Percentiles rank a stretch among this genome's conserved stretches.
These are phyloP conservation scores for Fereydounia khargensis DNA, from an alignment of 1,284 basidiomycete genomes.

Conservation along the genomic window DNA sequence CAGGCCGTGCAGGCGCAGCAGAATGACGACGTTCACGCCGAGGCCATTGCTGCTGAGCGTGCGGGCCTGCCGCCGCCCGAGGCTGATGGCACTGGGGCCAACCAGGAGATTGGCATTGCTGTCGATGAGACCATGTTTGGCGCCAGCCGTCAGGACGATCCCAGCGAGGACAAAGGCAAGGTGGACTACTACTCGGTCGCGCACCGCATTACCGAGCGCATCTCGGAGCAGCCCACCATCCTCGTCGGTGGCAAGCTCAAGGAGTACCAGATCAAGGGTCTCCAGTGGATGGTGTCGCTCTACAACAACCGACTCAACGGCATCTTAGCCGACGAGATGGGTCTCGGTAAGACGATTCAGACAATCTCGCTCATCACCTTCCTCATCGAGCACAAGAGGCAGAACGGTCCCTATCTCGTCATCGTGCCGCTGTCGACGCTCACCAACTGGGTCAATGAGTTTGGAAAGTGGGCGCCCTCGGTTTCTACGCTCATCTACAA, in stretches of 20 bases:
- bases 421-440: constrained; percentile 57
- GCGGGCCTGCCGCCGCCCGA: constrained; percentile 17
- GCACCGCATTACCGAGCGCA: constrained; percentile 85
- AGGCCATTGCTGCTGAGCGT: constrained; percentile 47
- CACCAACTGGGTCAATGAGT: constrained; percentile 58
- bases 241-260: constrained; percentile 63
- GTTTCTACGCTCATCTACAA: constrained; percentile 55
- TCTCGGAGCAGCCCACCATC: constrained; percentile 77
- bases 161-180: constrained; percentile 66
- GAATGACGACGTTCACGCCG: constrained; percentile 65
- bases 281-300: constrained; percentile 58
- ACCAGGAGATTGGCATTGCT: constrained; percentile 57
- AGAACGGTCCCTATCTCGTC: constrained; percentile 56
- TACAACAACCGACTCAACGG: constrained; percentile 58
- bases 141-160: constrained; percentile 69
- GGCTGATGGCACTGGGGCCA: constrained; percentile 31
- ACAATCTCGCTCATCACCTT: constrained; percentile 58
- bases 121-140: constrained; percentile 87
- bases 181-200: constrained; percentile 97
- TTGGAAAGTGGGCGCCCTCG: constrained; percentile 55
- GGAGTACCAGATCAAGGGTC: constrained; percentile 57
- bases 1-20: constrained; percentile 94
- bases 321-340: constrained; percentile 58
- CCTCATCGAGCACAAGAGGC: constrained; percentile 57
- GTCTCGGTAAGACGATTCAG: constrained; percentile 57